These are phyloP conservation scores for Nemania abortiva DNA, from an alignment of 2,329 filamentous ascomycete genomes.

Conservation along the genomic window DNA sequence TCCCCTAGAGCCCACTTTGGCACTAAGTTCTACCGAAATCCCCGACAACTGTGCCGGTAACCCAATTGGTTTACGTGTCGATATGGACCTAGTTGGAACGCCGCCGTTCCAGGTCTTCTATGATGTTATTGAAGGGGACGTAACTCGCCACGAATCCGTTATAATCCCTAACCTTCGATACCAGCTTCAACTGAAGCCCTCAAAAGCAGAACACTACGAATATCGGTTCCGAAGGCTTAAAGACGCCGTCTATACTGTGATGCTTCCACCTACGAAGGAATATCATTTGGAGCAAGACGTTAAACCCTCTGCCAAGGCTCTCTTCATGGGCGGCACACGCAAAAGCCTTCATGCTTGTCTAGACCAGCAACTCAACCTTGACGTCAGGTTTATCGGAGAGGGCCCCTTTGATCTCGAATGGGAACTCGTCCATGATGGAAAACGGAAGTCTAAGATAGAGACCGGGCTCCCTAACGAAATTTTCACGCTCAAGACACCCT, in stretches of 20 bases:
- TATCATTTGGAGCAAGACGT: constrained; percentile 82
- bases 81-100: constrained; percentile 90
- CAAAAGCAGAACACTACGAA: constrained; percentile 83
- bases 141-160: constrained; percentile 66
- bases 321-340: constrained; percentile 68
- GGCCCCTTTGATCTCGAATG: constrained; percentile 91
- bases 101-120: constrained; percentile 91
- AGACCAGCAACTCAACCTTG: constrained; percentile 80
- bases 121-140: constrained; percentile 73
- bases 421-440: constrained; percentile 90
- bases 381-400: constrained; percentile 82
- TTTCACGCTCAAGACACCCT: constrained; percentile 80
- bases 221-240: constrained; percentile 86
- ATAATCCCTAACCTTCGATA: constrained; percentile 78
- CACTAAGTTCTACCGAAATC: constrained; percentile 81
- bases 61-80: constrained; percentile 88
- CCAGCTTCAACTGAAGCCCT: constrained; percentile 86
- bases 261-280: constrained; percentile 46
- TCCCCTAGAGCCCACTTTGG: constrained; percentile 85
- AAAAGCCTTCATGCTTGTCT: constrained; percentile 77
- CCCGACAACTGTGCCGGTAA: constrained; percentile 96
- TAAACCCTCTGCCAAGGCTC: constrained; percentile 89
- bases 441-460: constrained; percentile 76
- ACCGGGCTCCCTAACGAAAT: constrained; percentile 71
- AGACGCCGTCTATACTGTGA: constrained; percentile 82